Percentiles rank a stretch among this genome's conserved stretches.
These are phyloP conservation scores for Penicillium concentricum DNA, from an alignment of 2,329 filamentous ascomycete genomes.

Conservation along the genomic window DNA sequence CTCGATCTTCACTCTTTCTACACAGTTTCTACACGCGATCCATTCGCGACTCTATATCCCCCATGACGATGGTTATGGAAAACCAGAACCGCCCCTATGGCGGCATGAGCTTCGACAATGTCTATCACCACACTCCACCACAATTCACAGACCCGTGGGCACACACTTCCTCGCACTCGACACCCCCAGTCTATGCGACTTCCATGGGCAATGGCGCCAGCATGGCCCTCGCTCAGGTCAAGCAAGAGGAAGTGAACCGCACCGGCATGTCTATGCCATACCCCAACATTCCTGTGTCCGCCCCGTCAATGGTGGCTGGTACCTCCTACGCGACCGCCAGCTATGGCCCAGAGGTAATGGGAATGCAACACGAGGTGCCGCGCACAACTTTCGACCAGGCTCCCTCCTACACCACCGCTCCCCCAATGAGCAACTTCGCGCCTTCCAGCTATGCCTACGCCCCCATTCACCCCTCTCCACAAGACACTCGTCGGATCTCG, in stretches of 20 bases:
- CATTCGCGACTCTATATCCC: constrained; percentile 37
- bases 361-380: constrained; percentile 72
- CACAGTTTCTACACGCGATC: constrained; percentile 13
- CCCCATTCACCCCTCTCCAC: constrained; percentile 56
- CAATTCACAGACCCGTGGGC: constrained; percentile 92
- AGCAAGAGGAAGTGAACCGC: constrained; percentile 56
- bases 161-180: constrained; percentile 55
- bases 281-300: constrained; percentile 68
- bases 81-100: constrained; percentile 79
- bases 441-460: constrained; percentile 76
- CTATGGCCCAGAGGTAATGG: constrained; percentile 66
- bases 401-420: constrained; percentile 65
- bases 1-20: background rate
- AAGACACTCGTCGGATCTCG: constrained; percentile 67
- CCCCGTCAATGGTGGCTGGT: constrained; percentile 67
- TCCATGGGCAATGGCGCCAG: constrained; percentile 62
- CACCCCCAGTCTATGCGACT: constrained; percentile 61
- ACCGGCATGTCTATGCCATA: constrained; percentile 69
- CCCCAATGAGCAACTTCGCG: constrained; percentile 69
- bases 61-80: constrained; percentile 95
- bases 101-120: constrained; percentile 75
- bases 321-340: constrained; percentile 65
- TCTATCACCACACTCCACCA: constrained; percentile 62
- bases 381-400: constrained; percentile 71
- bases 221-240: constrained; percentile 52